Evolutionary conservation across 2,329 filamentous ascomycete species (phyloP), one percentile per base, ranked within the genome.

Genomic region (Monilinia vaccinii-corymbosi): DNA sequence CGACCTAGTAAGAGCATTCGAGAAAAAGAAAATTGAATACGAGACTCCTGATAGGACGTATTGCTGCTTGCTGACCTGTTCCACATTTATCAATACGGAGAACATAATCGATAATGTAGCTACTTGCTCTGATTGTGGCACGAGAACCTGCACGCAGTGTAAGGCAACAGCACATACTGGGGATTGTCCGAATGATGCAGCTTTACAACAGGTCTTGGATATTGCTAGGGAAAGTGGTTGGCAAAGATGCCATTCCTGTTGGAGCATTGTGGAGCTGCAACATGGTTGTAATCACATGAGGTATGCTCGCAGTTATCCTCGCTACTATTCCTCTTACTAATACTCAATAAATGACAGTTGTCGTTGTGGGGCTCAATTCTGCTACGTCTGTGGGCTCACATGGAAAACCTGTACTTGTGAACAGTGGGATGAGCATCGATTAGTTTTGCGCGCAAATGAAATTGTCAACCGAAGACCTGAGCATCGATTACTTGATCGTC

Each of bases 231-330:
- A 72, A 4, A 69, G 79, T 4, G 73, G 75, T 1, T 85, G 82
- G 82, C 76, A 80, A 67, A 71, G 76, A 2, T 85, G 82, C 61
- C 68, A 66, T 4, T 60, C 63, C 0, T 85, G 82, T 63, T 65
- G 63, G 2, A 61, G 72, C 0, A 38, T 85, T 14, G 74, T 85
- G 0, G 80, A 83, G 68, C 69, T 82, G 0, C 34, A 67, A 0
- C n/a, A 40, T 0, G 82, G 82, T 1, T 85, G 82, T 61, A 73
- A 79, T 55, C 82, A 85, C 56, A 84, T 85, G 4, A 80, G 62
- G 81, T 84, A 64, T 67, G n/a, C n/a, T n/a, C n/a, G n/a, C n/a
- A n/a, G n/a, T n/a, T n/a, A n/a, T n/a, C n/a, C n/a, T n/a, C n/a
- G n/a, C n/a, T n/a, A n/a, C n/a, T n/a, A n/a, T n/a, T n/a, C n/a